phyloP scores from a whole-genome alignment of 1,284 basidiomycete genomes.

The Marasmius fiardii region DNA sequence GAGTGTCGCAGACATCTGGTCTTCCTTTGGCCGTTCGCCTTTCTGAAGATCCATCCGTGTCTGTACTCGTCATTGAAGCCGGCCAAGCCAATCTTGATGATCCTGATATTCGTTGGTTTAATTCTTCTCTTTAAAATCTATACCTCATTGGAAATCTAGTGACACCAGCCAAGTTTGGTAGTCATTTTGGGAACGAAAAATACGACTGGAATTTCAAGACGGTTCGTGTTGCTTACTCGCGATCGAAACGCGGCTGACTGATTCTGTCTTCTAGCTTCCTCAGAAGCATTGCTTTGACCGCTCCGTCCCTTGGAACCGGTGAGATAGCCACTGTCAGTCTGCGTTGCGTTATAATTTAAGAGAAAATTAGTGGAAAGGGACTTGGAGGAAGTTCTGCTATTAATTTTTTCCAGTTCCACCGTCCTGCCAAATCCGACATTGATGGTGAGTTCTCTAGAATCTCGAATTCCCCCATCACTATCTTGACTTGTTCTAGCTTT shows the following conservation, averaged over 20 bases:
- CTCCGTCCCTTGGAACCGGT: neutral
- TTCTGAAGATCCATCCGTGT: conserved; percentile 64
- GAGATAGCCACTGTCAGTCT: neutral
- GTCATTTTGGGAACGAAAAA: conserved; percentile 19
- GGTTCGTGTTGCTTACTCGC: conserved; percentile 9
- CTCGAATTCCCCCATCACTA: neutral
- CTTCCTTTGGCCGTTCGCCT: conserved; percentile 70
- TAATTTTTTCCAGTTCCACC: neutral
- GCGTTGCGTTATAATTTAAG: neutral
- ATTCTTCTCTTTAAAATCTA: neutral
- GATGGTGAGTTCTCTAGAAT: neutral
- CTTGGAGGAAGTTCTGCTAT: conserved; percentile 7
- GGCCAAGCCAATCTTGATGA: conserved; percentile 26
- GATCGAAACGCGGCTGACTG: too few species aligned
- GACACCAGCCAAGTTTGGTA: conserved; percentile 15
- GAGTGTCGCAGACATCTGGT: conserved; percentile 41
- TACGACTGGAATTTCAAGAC: conserved; percentile 31
- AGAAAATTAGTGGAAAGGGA: neutral
- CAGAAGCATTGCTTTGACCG: neutral
- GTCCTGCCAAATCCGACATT: neutral
- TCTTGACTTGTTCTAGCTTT: neutral
- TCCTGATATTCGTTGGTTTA: conserved; percentile 10
- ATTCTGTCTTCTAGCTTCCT: neutral
- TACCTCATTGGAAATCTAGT: too few species aligned
- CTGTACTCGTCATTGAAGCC: conserved; percentile 40